Percentiles rank a stretch among this genome's conserved stretches.
Conservation (phyloP, 2,329 filamentous ascomycete genomes). For the Fonsecaea pugnacius region DNA sequence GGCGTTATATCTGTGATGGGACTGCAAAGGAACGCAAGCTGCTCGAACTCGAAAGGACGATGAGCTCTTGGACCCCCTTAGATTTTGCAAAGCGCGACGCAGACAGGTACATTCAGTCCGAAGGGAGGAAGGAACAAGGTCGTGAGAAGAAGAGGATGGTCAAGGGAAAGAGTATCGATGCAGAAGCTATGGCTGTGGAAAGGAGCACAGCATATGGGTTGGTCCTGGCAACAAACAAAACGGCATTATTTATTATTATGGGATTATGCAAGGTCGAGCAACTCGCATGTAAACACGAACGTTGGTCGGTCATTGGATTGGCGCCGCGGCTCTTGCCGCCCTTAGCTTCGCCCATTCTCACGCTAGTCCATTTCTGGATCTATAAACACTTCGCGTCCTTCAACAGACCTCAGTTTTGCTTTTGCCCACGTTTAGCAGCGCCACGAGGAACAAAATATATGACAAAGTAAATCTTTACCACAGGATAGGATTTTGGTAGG, state of each 20-base stretch:
- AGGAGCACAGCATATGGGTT: constrained; percentile 30
- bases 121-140: constrained; percentile 14
- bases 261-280: constrained; percentile 12
- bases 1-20: constrained; percentile 2
- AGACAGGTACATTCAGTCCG: constrained; percentile 23
- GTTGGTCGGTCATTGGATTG: neutral
- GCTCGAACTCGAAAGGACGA: neutral
- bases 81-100: constrained; percentile 21
- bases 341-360: neutral
- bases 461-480: neutral
- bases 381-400: constrained; percentile 18
- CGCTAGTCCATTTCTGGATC: neutral
- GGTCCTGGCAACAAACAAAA: constrained; percentile 31
- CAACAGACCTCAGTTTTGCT: neutral
- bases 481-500: neutral
- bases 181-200: constrained; percentile 33
- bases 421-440: neutral
- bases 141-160: constrained; percentile 28
- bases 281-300: constrained; percentile 4
- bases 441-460: neutral
- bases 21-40: constrained; percentile 4
- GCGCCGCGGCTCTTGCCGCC: constrained; percentile 17
- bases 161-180: constrained; percentile 30
- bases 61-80: constrained; percentile 19
- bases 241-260: constrained; percentile 21